Base-by-base conservation (phyloP, 2,329 filamentous ascomycete species). In the Cytospora mali region DNA sequence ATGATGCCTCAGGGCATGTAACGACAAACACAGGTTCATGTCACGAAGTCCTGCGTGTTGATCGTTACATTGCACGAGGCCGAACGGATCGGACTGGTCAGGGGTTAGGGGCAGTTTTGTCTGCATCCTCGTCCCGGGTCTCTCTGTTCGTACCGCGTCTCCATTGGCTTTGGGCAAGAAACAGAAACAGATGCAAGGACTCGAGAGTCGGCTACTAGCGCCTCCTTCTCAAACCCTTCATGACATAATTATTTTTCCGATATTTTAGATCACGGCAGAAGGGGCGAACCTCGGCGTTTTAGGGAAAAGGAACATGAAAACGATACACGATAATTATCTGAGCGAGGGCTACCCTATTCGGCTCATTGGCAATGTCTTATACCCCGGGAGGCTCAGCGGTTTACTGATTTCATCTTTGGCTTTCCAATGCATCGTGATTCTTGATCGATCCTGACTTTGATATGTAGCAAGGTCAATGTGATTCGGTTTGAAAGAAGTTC, bases 1-100 rank as follows among this genome's bases (percentile, higher is more conserved):
- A 84, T 85, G 79, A 82, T 83, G 80, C 79, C 78, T 23, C 79
- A 82, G 67, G 79, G 78, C 46, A 81, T 82, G 78, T 81, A 75
- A 71, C 55, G 39, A n/a, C 52, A 18, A 39, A 18, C 7, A 10
- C n/a, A 4, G 16, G 35, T 18, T 18, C 35, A 39, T 35, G 42
- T 23, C 23, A 21, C 42, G 39, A 51, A 18, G 14, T 11, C 9
- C 16, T 18, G 50, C 50, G 50, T 27, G 18, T 53, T 21, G 27
- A 29, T 13, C 13, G 31, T 28, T 11, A 21, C 9, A 53, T 5
- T 6, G 10, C 27, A 53, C n/a, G 16, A 31, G 50, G 27, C 29
- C 23, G 39, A 48, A 25, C 16, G n/a, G 16, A 11, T 48, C 11
- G 9, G 1, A 28, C 10, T 28, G 16, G 13, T 48, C 25, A 23